A percentile compares a stretch with the other conserved stretches of the same genome.
Evolutionary conservation across 2,329 filamentous ascomycete genomes (phyloP).

Genomic region (Tolypocladium album): DNA sequence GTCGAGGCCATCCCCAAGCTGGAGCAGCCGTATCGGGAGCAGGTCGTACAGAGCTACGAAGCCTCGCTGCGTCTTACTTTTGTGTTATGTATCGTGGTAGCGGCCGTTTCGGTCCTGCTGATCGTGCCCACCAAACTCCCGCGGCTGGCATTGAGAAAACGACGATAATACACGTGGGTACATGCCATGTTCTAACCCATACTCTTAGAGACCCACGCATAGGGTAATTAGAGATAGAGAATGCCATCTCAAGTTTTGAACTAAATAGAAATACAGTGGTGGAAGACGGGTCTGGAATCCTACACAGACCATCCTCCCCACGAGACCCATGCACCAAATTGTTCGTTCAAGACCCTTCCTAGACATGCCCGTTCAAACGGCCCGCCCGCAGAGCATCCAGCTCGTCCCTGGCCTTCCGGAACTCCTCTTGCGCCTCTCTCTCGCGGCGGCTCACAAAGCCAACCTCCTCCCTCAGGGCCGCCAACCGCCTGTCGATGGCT

Average conservation of each 20-base stretch:
- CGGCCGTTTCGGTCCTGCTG: conserved; percentile 34
- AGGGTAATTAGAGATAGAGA: background rate
- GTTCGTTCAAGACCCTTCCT: conserved; percentile 3
- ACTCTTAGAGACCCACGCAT: background rate
- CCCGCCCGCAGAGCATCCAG: conserved; percentile 45
- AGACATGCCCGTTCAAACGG: conserved; percentile 27
- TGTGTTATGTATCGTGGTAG: conserved; percentile 30
- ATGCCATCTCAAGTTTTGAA: background rate
- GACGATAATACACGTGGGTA: background rate
- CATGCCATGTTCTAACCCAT: background rate
- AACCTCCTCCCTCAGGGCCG: conserved; percentile 72
- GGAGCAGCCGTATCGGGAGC: conserved; percentile 32
- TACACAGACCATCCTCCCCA: background rate
- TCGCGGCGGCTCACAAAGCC: conserved; percentile 70
- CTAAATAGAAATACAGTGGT: background rate
- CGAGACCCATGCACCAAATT: background rate
- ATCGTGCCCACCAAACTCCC: conserved; percentile 44
- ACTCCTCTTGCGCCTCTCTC: conserved; percentile 82
- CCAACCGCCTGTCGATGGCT: conserved; percentile 61
- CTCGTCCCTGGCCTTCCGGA: conserved; percentile 67
- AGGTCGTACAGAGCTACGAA: conserved; percentile 46
- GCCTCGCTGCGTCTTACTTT: conserved; percentile 38
- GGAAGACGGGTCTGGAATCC: background rate
- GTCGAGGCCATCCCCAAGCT: conserved; percentile 41
- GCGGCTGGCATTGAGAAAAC: conserved; percentile 32